phyloP scores from a whole-genome alignment of 2,329 filamentous ascomycete species.

The Botrytis fragariae region DNA sequence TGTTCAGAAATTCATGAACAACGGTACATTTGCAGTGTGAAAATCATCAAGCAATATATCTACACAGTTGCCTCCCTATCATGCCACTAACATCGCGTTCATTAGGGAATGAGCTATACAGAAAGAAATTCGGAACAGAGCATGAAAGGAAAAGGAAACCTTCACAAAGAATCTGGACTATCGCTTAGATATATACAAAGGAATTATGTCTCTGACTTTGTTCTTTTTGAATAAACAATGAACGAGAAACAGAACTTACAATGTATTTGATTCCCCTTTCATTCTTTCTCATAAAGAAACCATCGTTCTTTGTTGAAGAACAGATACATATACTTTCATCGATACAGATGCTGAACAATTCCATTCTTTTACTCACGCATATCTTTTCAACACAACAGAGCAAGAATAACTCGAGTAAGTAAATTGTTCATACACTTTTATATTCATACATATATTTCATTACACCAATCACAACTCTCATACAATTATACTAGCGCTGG shows the following conservation, averaged over 20 bases:
- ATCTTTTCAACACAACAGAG: background rate
- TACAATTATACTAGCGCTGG: background rate
- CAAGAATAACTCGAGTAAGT: background rate
- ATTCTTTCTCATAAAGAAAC: background rate
- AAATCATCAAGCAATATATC: background rate
- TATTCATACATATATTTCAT: background rate
- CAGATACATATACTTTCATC: background rate
- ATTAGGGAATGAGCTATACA: background rate
- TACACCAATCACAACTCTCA: background rate
- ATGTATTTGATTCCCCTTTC: background rate
- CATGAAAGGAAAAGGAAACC: background rate
- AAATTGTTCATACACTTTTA: background rate
- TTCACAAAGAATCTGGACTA: background rate
- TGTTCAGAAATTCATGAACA: background rate
- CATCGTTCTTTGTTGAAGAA: background rate
- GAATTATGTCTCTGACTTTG: too few species aligned
- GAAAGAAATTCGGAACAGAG: background rate
- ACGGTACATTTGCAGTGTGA: background rate
- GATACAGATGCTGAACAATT: background rate
- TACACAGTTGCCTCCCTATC: background rate
- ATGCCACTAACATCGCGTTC: background rate
- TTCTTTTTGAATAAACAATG: background rate
- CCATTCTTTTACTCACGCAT: background rate
- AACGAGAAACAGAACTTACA: background rate
- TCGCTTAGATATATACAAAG: background rate